A percentile compares a stretch with the other conserved stretches of the same genome.
Conservation (phyloP, 2,329 filamentous ascomycete genomes). For the Aureobasidium uvarum region DNA sequence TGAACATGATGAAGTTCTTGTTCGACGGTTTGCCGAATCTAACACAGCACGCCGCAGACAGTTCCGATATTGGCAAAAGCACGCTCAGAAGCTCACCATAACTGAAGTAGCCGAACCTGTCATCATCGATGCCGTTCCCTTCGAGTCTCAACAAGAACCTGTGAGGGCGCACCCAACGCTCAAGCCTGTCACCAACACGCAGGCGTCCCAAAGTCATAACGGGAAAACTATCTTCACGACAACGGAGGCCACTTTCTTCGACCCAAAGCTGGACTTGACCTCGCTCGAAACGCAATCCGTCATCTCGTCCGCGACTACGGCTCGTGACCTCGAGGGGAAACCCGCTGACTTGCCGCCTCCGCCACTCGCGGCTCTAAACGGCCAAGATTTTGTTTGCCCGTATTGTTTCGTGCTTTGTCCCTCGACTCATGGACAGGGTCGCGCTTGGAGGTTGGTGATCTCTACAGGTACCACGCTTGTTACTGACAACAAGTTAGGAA, state of each 20-base stretch:
- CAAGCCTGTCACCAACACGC: neutral
- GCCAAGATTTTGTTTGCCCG: neutral
- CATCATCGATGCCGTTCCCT: neutral
- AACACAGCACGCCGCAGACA: conserved; percentile 3
- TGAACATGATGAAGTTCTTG: neutral
- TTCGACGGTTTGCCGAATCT: neutral
- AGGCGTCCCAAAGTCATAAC: neutral
- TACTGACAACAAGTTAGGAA: neutral
- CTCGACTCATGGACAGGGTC: neutral
- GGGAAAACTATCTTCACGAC: neutral
- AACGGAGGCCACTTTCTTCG: neutral
- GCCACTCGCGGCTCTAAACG: neutral
- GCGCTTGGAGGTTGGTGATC: neutral
- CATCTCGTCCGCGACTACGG: neutral
- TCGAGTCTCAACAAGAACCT: neutral
- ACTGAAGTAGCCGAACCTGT: neutral
- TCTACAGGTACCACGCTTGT: no score
- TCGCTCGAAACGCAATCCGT: neutral
- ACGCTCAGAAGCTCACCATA: neutral
- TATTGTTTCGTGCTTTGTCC: conserved; percentile 7
- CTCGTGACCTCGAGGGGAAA: neutral
- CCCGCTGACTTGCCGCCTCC: neutral
- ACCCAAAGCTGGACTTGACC: neutral
- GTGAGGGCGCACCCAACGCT: neutral
- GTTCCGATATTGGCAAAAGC: conserved; percentile 8